Conservation (phyloP, 495 filamentous ascomycete species). For the Lasiosphaeriaceae sp. region DNA sequence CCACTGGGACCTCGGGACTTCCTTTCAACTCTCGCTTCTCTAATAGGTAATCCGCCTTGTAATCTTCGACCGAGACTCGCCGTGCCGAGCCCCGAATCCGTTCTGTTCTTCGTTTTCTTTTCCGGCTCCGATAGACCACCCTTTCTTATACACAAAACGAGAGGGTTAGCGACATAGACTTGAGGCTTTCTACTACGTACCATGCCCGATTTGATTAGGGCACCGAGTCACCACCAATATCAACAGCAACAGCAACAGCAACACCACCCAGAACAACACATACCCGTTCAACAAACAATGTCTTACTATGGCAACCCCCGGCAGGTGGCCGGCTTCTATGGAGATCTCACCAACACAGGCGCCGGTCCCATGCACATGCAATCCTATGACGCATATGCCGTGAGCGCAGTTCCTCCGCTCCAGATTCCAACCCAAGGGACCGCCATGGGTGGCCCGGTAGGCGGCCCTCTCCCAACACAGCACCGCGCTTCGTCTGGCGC, state of each 20-base stretch:
- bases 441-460: constrained; percentile 31
- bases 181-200: constrained; percentile 1
- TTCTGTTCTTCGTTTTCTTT: neutral
- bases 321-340: constrained; percentile 25
- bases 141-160: neutral
- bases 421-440: constrained; percentile 25
- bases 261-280: constrained; percentile 7
- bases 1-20: constrained; percentile 10
- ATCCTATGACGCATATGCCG: constrained; percentile 36
- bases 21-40: constrained; percentile 2
- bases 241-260: constrained; percentile 15
- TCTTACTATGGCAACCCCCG: constrained; percentile 27
- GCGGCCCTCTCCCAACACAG: constrained; percentile 29
- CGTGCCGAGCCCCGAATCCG: constrained; percentile 6
- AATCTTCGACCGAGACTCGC: constrained; percentile 14
- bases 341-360: constrained; percentile 21
- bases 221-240: constrained; percentile 31
- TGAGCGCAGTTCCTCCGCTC: constrained; percentile 31
- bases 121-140: neutral
- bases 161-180: constrained; percentile 2
- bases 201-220: constrained; percentile 31
- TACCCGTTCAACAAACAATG: constrained; percentile 18
- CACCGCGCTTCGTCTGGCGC: constrained; percentile 51
- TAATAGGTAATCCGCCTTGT: constrained; percentile 23
- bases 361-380: constrained; percentile 23